Conservation (phyloP, 2,329 filamentous ascomycete genomes). For the Ophiostoma australiae region DNA sequence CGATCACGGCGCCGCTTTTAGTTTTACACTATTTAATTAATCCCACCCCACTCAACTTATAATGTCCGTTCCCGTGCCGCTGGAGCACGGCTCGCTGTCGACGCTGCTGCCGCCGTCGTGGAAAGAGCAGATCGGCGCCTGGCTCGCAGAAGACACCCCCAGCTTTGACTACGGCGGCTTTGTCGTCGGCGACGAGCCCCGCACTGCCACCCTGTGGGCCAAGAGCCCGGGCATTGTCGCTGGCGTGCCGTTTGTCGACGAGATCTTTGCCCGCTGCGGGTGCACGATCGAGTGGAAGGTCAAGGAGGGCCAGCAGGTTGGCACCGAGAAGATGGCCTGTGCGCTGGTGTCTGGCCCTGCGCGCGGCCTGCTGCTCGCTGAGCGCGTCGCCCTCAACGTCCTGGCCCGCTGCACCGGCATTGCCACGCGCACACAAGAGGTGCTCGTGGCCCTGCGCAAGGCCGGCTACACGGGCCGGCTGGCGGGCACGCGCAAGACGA, state of each 20-base stretch:
- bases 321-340: slow-evolving; percentile 47
- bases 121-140: slow-evolving; percentile 72
- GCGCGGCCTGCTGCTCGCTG: slow-evolving; percentile 75
- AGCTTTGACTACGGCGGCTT: slow-evolving; percentile 97
- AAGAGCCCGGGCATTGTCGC: slow-evolving; percentile 78
- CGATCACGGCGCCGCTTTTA: background rate
- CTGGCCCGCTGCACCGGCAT: slow-evolving; percentile 88
- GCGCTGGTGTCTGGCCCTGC: slow-evolving; percentile 84
- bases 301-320: slow-evolving; percentile 66
- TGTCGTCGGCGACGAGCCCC: slow-evolving; percentile 71
- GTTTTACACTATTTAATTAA: too few species aligned
- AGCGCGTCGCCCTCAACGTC: slow-evolving; percentile 87
- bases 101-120: slow-evolving; percentile 81
- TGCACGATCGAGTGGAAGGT: slow-evolving; percentile 90
- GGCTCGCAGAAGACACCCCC: slow-evolving; percentile 94
- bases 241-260: slow-evolving; percentile 90
- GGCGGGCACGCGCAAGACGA: slow-evolving; percentile 96
- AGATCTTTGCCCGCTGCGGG: slow-evolving; percentile 83
- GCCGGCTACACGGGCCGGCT: slow-evolving; percentile 76
- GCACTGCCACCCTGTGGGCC: slow-evolving; percentile 61
- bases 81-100: slow-evolving; percentile 40
- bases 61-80: slow-evolving; percentile 22
- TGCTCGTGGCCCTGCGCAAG: slow-evolving; percentile 52
- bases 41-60: background rate
- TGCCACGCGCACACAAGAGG: slow-evolving; percentile 60